These are phyloP conservation scores for Singerocomus rubriflavus DNA, from an alignment of 1,284 basidiomycete species.

Conservation along the genomic window DNA sequence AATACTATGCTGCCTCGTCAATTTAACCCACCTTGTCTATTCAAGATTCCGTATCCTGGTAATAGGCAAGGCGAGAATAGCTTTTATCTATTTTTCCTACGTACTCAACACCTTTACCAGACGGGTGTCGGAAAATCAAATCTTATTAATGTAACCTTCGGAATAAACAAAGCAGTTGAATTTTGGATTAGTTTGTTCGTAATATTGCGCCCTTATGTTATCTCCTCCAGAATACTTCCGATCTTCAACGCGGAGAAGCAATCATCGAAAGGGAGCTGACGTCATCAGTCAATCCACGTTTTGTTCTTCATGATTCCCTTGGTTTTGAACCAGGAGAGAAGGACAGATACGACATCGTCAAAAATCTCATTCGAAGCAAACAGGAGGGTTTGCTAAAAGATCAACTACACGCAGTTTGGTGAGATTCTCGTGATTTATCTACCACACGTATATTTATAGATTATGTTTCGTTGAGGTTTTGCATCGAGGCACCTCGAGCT, in stretches of 20 bases:
- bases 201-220: background rate
- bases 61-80: background rate
- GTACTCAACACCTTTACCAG: background rate
- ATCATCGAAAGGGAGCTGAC: background rate
- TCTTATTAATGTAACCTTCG: background rate
- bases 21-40: background rate
- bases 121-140: slow-evolving; percentile 2
- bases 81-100: too few relatives aligned
- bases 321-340: background rate
- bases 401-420: slow-evolving; percentile 2
- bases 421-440: background rate
- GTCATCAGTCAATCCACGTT: background rate
- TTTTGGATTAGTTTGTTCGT: background rate
- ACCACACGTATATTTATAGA: background rate
- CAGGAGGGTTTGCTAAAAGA: background rate
- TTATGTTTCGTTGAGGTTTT: background rate
- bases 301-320: slow-evolving; percentile 3
- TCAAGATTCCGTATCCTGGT: slow-evolving; percentile 1
- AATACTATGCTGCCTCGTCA: background rate
- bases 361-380: background rate
- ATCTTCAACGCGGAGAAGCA: background rate
- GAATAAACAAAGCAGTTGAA: slow-evolving; percentile 1
- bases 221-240: background rate
- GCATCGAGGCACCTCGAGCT: background rate
- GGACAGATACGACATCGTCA: background rate